Evolutionary conservation across 495 filamentous ascomycete genomes (phyloP), one percentile per base, ranked within the genome.

Genomic region (Penicillium fimorum): DNA sequence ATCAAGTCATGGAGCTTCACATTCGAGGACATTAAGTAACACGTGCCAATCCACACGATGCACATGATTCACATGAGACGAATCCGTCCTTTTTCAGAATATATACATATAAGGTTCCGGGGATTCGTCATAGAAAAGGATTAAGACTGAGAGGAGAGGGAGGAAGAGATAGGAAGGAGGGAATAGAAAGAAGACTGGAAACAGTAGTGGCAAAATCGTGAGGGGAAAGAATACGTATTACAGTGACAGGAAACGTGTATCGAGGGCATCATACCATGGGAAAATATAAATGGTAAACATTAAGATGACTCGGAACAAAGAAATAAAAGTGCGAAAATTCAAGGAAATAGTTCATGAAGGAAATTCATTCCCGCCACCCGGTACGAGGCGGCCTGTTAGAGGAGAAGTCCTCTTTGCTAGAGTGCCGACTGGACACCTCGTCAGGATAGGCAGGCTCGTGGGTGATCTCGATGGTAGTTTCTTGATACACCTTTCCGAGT

Each of bases 401-500:
- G 15, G 55, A 40, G 40, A 62, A 58, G 11, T 66, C 66, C n/a
- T 72, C 70, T 30, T 62, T 66, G 60, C 70, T 73, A n/a, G 73
- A 73, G 8, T 63, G 67, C 40, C 63, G 59, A 48, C 71, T 70
- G 4, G 50, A 40, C 10, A 32, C 63, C 29, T 70, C 69, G 11
- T 55, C 53, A 1, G 67, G 62, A 41, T 62, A 76, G 32, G 74
- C 75, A 9, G 72, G 73, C 38, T 78, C 75, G 18, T 50, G 60
- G 1, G 75, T 76, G 52, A 78, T 72, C 47, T 76, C 72, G 42
- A 78, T 78, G 18, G 74, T 78, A 3, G 75, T 78, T 30, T 78
- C 65, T 50, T 78, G 75, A 57, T 75, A 76, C 57, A 78, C 74
- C 55, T 76, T 76, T 22, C 74, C 74, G 9, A 78, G 61, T 1